A percentile compares a stretch with the other conserved stretches of the same genome.
phyloP scores from a whole-genome alignment of 345 rosid genomes.

The Heritiera fomes region DNA sequence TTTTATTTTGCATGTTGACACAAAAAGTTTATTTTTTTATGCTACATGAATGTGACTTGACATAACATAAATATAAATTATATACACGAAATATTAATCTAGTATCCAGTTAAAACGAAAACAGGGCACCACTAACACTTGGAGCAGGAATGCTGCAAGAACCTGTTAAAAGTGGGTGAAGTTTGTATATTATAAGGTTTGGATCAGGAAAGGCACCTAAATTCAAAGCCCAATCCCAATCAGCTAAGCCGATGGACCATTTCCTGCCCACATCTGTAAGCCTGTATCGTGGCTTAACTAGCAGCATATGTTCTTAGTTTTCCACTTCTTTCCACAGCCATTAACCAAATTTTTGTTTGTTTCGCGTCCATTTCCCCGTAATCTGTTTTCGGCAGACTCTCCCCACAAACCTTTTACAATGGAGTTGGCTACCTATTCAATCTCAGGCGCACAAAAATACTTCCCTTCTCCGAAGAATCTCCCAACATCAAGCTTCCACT shows the following conservation, averaged over 20 bases:
- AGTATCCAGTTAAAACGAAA: too few relatives aligned
- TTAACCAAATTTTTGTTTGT: not conserved
- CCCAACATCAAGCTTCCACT: not conserved
- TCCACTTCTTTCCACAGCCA: not conserved
- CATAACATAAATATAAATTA: too few relatives aligned
- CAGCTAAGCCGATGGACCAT: not conserved
- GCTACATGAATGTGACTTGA: too few relatives aligned
- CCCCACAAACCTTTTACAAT: not conserved
- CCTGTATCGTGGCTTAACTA: conserved; percentile 15
- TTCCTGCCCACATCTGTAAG: not conserved
- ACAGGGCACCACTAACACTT: too few relatives aligned
- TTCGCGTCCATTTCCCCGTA: not conserved
- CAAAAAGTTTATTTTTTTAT: too few relatives aligned
- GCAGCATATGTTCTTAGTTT: not conserved
- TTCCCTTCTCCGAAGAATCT: conserved; percentile 6
- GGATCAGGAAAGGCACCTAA: not conserved
- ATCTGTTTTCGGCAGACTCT: not conserved
- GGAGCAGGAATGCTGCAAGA: conserved; percentile 40
- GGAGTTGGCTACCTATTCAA: conserved; percentile 24
- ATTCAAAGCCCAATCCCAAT: not conserved
- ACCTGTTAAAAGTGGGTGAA: not conserved
- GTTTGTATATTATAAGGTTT: not conserved
- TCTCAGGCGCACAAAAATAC: not conserved
- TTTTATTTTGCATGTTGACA: too few relatives aligned
- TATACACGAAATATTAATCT: too few relatives aligned